Conservation (phyloP, 768 basidiomycete species). For the Dendrothele bispora region DNA sequence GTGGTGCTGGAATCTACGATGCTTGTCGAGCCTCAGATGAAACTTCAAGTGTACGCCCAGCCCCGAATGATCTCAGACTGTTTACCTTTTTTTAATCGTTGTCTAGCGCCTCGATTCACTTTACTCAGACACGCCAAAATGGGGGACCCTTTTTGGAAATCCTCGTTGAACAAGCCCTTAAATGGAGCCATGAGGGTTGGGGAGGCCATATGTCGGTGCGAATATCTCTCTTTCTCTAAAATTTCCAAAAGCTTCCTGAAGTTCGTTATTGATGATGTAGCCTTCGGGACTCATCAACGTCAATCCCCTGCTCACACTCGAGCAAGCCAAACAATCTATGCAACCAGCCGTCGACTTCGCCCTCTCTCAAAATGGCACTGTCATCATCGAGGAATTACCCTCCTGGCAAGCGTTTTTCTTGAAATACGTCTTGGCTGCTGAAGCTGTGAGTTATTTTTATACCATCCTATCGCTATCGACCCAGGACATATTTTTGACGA, state of each 20-base stretch:
- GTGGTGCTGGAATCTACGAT: slow-evolving; percentile 18
- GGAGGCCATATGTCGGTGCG: slow-evolving; percentile 33
- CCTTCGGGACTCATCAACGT: slow-evolving; percentile 26
- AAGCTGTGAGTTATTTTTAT: slow-evolving; percentile 17
- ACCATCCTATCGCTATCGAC: too few relatives aligned
- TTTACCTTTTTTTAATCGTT: too few relatives aligned
- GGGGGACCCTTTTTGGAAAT: slow-evolving; percentile 23
- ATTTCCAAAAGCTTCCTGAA: background rate
- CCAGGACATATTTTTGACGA: too few relatives aligned
- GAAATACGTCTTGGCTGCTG: slow-evolving; percentile 25
- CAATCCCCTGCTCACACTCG: slow-evolving; percentile 24
- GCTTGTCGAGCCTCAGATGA: slow-evolving; percentile 15
- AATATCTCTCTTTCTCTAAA: background rate
- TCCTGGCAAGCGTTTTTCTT: slow-evolving; percentile 31
- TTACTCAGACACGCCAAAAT: slow-evolving; percentile 19
- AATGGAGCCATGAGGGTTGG: slow-evolving; percentile 35
- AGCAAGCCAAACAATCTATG: slow-evolving; percentile 26
- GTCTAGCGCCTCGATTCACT: slow-evolving; percentile 27
- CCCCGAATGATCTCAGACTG: too few relatives aligned
- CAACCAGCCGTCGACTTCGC: slow-evolving; percentile 24
- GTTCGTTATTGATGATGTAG: slow-evolving; percentile 14
- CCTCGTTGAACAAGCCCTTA: slow-evolving; percentile 25
- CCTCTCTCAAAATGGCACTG: slow-evolving; percentile 25
- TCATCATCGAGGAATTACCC: slow-evolving; percentile 27
- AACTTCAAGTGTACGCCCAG: slow-evolving; percentile 16